Base-by-base conservation (phyloP, 148 eudicot genomes). In the Nyssa sinensis region DNA sequence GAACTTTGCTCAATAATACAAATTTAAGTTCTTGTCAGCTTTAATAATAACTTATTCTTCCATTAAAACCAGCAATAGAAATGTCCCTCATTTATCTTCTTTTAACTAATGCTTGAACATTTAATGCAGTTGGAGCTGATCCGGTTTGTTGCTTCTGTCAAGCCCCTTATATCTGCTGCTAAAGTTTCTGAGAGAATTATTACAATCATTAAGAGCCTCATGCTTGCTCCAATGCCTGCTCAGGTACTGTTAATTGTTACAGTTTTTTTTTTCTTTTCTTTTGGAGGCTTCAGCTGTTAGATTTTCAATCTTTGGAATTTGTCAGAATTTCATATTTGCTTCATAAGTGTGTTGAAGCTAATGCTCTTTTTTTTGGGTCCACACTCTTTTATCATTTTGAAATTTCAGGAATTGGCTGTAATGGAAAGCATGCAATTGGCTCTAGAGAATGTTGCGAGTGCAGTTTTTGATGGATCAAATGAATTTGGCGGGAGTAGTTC, bases 381-480 rank as follows among this genome's bases (percentile, higher is more conserved):
- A 63, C 57, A 47, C 32, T 27, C n/a, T n/a, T n/a, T 65, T 64
- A 62, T 29, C 28, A 25, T 44, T 66, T 31, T 55, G 11, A 58
- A 53, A 76, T 71, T 75, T 62, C 77, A 95, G 98, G 93, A 88
- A 66, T 82, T 93, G 85, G 84, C 87, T 55, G 67, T 89, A 80
- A 72, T 96, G 82, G 99, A 93, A 76, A 96, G 99, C 87, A 89
- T 93, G 94, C 94, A 89, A 76, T 70, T 90, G 69, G 91, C 94
- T 59, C 64, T 96, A 66, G 99, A 96, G 77, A 93, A 86, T 69
- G 78, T 91, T 64, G 89, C 86, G 73, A 69, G 64, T 72, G 83
- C 88, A 68, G 87, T 88, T 79, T 96, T 91, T 88, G 98, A 89
- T 75, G 98, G 89, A 62, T 85, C 91, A 64, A 81, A 62, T 86